Evolutionary conservation across 2,329 filamentous ascomycete species (phyloP).

Genomic region (Neofusicoccum sp.): DNA sequence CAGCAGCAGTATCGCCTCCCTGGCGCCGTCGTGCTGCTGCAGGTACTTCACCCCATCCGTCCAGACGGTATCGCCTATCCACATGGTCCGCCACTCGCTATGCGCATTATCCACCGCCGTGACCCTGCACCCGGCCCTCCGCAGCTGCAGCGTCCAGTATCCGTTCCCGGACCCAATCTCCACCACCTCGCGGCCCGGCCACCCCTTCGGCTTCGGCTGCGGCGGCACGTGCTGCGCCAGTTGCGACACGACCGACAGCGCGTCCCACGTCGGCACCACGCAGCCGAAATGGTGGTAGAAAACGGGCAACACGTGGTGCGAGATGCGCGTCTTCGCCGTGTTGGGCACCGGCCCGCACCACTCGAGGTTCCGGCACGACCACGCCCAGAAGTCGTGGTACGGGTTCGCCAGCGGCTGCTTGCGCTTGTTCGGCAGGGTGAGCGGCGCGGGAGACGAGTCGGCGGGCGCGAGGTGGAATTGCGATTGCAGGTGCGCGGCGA

Average conservation of each 20-base stretch:
- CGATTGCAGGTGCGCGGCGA: conserved; percentile 55
- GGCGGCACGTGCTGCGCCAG: conserved; percentile 41
- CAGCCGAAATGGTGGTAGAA: conserved; percentile 80
- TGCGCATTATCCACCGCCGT: conserved; percentile 66
- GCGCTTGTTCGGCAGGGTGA: conserved; percentile 37
- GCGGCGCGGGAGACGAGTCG: conserved; percentile 31
- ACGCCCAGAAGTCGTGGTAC: conserved; percentile 66
- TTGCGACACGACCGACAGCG: conserved; percentile 58
- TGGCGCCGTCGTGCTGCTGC: conserved; percentile 45
- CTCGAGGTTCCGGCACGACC: conserved; percentile 62
- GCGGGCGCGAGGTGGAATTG: conserved; percentile 49
- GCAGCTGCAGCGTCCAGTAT: conserved; percentile 73
- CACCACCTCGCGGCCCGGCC: conserved; percentile 51
- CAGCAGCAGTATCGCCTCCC: conserved; percentile 61
- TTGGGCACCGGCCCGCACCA: conserved; percentile 61
- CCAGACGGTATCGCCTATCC: conserved; percentile 66
- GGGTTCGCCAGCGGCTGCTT: conserved; percentile 55
- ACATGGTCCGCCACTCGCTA: conserved; percentile 66
- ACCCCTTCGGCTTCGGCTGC: conserved; percentile 29
- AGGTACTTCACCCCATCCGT: conserved; percentile 62
- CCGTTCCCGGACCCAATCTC: conserved; percentile 72
- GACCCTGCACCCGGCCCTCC: conserved; percentile 60
- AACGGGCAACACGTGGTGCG: conserved; percentile 68
- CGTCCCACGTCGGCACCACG: conserved; percentile 66
- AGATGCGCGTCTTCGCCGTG: conserved; percentile 53